Base-by-base conservation (phyloP, 352 stramenopile species). In the Phytopythium kandeliae region DNA sequence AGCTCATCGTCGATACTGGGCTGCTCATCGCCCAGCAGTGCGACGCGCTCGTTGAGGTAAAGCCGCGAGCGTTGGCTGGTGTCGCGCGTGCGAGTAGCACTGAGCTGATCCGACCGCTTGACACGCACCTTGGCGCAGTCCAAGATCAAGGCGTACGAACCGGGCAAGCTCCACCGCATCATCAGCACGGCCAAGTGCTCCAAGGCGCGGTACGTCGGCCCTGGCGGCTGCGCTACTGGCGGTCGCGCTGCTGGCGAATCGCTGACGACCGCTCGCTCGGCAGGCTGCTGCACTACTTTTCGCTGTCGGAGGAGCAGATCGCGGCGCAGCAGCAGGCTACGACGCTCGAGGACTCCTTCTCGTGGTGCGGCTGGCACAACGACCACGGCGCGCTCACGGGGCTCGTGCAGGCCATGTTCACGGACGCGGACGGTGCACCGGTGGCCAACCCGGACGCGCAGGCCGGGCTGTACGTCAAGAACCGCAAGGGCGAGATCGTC, bases 281-380 rank as follows among this genome's bases (percentile, higher is more conserved):
- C 46, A 69, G 69, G 16, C 67, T 99, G 26, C 67, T 99, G 41
- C 95, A 99, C 69, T 99, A 99, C 65, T 99, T 97, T 71, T 73
- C 92, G 19, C 55, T 98, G 5, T 67, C 74, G 8, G 68, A 85
- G 46, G 58, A 71, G 21, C 72, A 80, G 48, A 85, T 90, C 57
- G 64, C 65, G 19, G 48, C 57, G 35, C 78, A 85, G 44, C 53
- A 69, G 31, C 36, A 67, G 19, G 71, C 76, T 0, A 54, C 43
- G 45, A 74, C 71, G 25, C 65, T 81, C 10, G 81, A 86, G 44
- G 71, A 77, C 28, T 76, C 86, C 22, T 97, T 97, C 62, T 96
- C 89, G 21, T 99, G 96, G 96, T 99, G 96, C 68, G 95, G 96
- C 51, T 98, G 95, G 95, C 96, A 99, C 72, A 98, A 98, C 50